phyloP scores from a whole-genome alignment of 257 asterid species.

The Apocynum venetum region DNA sequence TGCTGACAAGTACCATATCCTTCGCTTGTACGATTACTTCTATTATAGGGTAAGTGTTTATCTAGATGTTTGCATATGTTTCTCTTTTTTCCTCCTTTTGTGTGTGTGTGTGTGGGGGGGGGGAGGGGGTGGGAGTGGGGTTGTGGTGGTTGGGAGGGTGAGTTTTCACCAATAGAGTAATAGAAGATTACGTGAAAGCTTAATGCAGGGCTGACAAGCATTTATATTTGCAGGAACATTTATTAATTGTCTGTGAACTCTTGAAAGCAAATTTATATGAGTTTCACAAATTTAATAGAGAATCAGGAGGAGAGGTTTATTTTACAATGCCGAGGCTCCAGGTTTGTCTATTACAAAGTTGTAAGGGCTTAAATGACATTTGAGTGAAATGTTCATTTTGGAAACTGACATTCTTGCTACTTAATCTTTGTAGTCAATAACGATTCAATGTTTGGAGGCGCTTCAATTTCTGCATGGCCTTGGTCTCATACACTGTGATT shows the following conservation, averaged over 20 bases:
- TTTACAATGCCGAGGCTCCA: slow-evolving; percentile 98
- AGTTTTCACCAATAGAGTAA: background rate
- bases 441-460: slow-evolving; percentile 96
- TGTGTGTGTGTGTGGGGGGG: background rate
- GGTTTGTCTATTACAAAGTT: slow-evolving; percentile 43
- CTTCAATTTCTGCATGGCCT: slow-evolving; percentile 88
- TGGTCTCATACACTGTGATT: slow-evolving; percentile 98
- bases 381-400: background rate
- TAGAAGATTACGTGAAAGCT: slow-evolving; percentile 13
- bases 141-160: background rate
- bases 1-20: slow-evolving; percentile 90
- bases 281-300: slow-evolving; percentile 94
- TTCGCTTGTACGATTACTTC: slow-evolving; percentile 91
- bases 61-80: background rate
- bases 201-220: slow-evolving; percentile 11
- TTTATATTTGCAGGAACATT: slow-evolving; percentile 69
- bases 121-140: background rate
- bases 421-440: slow-evolving; percentile 67
- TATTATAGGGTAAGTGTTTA: slow-evolving; percentile 78
- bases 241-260: slow-evolving; percentile 92
- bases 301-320: slow-evolving; percentile 99
- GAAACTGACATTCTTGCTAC: slow-evolving; percentile 23
- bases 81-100: background rate
- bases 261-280: slow-evolving; percentile 96
- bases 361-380: slow-evolving; percentile 18